Evolutionary conservation across 2,329 filamentous ascomycete genomes (phyloP).

Genomic region (Capronia americana): DNA sequence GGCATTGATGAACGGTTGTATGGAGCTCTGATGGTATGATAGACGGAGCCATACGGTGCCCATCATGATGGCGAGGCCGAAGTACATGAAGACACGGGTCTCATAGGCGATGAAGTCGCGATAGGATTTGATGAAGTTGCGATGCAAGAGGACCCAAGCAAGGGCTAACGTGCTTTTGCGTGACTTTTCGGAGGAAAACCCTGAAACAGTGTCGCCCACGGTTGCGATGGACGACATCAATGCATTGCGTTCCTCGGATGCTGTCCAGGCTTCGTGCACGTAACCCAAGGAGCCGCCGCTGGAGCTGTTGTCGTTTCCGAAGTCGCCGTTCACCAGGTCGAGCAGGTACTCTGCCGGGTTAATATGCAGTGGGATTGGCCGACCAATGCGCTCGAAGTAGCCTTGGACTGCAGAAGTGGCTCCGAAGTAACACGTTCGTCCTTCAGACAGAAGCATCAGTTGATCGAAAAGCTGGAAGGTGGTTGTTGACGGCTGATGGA

Average conservation of each 20-base stretch:
- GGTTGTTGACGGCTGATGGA: conserved; percentile 82
- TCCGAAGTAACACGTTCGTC: conserved; percentile 76
- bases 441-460: conserved; percentile 73
- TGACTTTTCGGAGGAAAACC: not conserved
- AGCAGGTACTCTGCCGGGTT: conserved; percentile 84
- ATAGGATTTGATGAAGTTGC: conserved; percentile 82
- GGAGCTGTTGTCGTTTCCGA: conserved; percentile 58
- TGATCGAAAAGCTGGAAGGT: conserved; percentile 84
- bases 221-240: not conserved
- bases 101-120: conserved; percentile 84
- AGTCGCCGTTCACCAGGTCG: conserved; percentile 79
- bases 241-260: conserved; percentile 20
- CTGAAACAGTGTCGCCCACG: not conserved
- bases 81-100: conserved; percentile 82
- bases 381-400: conserved; percentile 69
- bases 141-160: conserved; percentile 72
- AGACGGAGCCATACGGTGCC: conserved; percentile 82
- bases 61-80: conserved; percentile 51
- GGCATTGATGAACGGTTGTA: conserved; percentile 82
- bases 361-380: conserved; percentile 69
- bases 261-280: conserved; percentile 63
- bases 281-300: conserved; percentile 57
- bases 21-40: conserved; percentile 70
- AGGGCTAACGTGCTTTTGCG: conserved; percentile 45
- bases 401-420: conserved; percentile 61